A percentile compares a stretch with the other conserved stretches of the same genome.
Conservation (phyloP, 1,284 basidiomycete species). For the Sanghuangporus baumii region DNA sequence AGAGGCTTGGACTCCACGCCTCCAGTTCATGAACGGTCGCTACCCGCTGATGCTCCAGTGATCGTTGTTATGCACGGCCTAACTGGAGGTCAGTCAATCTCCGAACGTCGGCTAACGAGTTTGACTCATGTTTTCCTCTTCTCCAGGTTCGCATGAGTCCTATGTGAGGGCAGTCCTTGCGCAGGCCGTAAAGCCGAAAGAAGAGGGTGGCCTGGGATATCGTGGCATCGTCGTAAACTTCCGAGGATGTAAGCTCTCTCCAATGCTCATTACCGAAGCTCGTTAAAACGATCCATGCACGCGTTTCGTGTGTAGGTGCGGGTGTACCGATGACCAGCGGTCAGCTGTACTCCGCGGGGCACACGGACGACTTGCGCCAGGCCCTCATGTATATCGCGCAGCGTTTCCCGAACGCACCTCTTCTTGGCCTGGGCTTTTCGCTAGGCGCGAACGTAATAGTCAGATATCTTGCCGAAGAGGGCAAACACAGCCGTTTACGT, state of each 20-base stretch:
- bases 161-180: slow-evolving; percentile 81
- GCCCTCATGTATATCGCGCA: slow-evolving; percentile 75
- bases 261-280: slow-evolving; percentile 1
- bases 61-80: slow-evolving; percentile 84
- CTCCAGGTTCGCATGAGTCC: slow-evolving; percentile 76
- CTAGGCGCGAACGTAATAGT: slow-evolving; percentile 91
- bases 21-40: slow-evolving; percentile 43
- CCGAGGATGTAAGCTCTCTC: slow-evolving; percentile 69
- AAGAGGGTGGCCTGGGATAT: slow-evolving; percentile 79
- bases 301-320: slow-evolving; percentile 47
- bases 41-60: slow-evolving; percentile 68
- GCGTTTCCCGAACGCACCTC: slow-evolving; percentile 72
- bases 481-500: slow-evolving; percentile 66
- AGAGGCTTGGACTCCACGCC: slow-evolving; percentile 72
- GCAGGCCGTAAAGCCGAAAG: slow-evolving; percentile 61
- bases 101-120: not conserved
- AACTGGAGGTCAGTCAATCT: slow-evolving; percentile 60
- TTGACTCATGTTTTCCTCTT: not conserved
- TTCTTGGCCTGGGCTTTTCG: slow-evolving; percentile 90
- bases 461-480: slow-evolving; percentile 89
- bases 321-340: slow-evolving; percentile 76
- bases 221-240: slow-evolving; percentile 88
- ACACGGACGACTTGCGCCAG: slow-evolving; percentile 83
- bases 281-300: not conserved
- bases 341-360: slow-evolving; percentile 81